A percentile compares a stretch with the other conserved stretches of the same genome.
These are phyloP conservation scores for Zasmidium citrigriseum DNA, from an alignment of 2,329 filamentous ascomycete genomes.

Conservation along the genomic window DNA sequence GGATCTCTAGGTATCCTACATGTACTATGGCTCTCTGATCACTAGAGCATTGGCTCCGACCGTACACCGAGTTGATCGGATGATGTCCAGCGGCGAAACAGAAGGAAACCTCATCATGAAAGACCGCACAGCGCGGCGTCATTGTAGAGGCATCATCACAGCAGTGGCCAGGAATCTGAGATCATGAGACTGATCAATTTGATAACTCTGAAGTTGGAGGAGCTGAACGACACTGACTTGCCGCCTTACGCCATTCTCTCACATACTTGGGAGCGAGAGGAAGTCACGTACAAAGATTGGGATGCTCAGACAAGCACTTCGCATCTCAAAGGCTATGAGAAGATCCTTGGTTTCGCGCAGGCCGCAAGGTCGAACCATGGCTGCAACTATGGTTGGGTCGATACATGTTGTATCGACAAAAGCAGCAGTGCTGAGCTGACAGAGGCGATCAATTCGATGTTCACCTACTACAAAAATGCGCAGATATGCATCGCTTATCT, in stretches of 20 bases:
- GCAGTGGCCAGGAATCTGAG: background rate
- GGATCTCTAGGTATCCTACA: too few species aligned
- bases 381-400: background rate
- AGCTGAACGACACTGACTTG: slow-evolving; percentile 3
- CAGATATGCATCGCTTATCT: background rate
- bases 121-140: background rate
- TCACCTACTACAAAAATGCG: background rate
- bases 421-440: background rate
- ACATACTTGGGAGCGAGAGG: slow-evolving; percentile 17
- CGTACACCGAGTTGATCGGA: too few species aligned
- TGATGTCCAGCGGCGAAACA: too few species aligned
- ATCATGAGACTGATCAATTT: slow-evolving; percentile 15
- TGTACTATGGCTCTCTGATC: too few species aligned
- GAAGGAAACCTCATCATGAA: background rate
- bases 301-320: background rate
- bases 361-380: background rate
- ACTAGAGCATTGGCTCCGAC: too few species aligned
- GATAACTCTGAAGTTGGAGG: slow-evolving; percentile 4
- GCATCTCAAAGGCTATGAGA: background rate
- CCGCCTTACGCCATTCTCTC: slow-evolving; percentile 16
- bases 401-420: background rate
- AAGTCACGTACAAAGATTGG: slow-evolving; percentile 13
- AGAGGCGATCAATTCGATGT: background rate
- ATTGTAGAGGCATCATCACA: background rate
- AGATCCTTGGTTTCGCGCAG: background rate